phyloP scores from a whole-genome alignment of 768 basidiomycete species.

The Lactarius sanguifluus region DNA sequence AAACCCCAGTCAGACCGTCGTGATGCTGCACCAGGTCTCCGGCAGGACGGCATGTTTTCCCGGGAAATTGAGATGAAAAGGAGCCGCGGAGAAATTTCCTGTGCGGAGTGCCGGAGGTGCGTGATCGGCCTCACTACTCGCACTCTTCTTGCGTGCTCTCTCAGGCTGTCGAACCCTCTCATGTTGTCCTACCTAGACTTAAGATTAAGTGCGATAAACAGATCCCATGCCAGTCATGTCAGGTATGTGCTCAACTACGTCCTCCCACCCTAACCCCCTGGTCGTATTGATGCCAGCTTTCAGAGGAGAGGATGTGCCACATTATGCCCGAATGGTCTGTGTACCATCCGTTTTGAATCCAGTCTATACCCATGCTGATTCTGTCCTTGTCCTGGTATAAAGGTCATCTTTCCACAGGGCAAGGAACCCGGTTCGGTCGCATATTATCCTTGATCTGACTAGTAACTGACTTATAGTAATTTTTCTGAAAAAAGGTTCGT shows the following conservation, averaged over 20 bases:
- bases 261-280: not conserved
- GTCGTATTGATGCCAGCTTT: not conserved
- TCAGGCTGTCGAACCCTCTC: slow-evolving; percentile 4
- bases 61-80: slow-evolving; percentile 75
- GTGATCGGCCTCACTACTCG: slow-evolving; percentile 39
- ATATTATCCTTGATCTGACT: slow-evolving; percentile 3
- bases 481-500: slow-evolving; percentile 47
- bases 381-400: not conserved
- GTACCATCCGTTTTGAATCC: slow-evolving; percentile 22
- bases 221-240: slow-evolving; percentile 76
- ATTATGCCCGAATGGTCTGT: slow-evolving; percentile 68
- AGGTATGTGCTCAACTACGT: slow-evolving; percentile 42
- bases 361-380: slow-evolving; percentile 15
- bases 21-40: slow-evolving; percentile 51
- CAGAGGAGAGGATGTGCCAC: slow-evolving; percentile 67
- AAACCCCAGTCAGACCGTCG: slow-evolving; percentile 46
- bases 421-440: slow-evolving; percentile 60
- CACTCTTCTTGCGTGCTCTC: not conserved
- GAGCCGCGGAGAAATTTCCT: slow-evolving; percentile 71
- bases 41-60: slow-evolving; percentile 53
- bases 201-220: slow-evolving; percentile 85
- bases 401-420: slow-evolving; percentile 78
- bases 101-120: slow-evolving; percentile 77
- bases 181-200: slow-evolving; percentile 45
- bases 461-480: not conserved